Evolutionary conservation across 345 rosid genomes (phyloP), one percentile per base, ranked within the genome.

Genomic region (Pistacia integerrima): DNA sequence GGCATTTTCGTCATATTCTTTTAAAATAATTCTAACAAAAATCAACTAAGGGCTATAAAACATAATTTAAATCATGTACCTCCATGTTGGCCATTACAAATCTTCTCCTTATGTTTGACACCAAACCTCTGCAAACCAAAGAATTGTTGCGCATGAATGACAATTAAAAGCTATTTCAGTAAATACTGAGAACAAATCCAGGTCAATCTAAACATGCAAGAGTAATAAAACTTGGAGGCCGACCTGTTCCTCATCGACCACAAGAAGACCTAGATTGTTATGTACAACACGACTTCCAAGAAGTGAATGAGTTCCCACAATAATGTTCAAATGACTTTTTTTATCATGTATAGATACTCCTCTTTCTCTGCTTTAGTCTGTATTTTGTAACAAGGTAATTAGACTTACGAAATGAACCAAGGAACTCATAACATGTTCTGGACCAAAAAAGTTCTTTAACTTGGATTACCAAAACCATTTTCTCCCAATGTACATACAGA

Each of bases 191-290:
- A 56, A 58, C 10, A 57, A 48, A 55, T 55, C 51, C 8, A 69
- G 35, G 64, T 69, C 61, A 80, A 44, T 38, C 60, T 58, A 36
- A 36, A 52, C 30, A 80, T 49, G 69, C 25, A 72, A 77, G 48
- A 46, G 2, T 69, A 64, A 54, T 46, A 64, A 64, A 51, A 72
- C 63, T n/a, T 61, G 72, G 76, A 74, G 74, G 76, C 76, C 70
- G 83, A 95, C 99, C 96, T 95, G 99, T 85, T 95, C 99, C 81
- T 95, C 99, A 83, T 95, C 98, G 52, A 93, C 98, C 60, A 95
- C 98, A 83, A 95, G 94, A 83, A 95, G 97, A 81, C 99, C 99
- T 36, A 93, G 89, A 81, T 93, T 95, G 76, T 82, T 93, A 77
- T 95, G 92, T 57, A 88, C 90, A 76, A 95, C 99, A 56, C 96